phyloP scores from a whole-genome alignment of 2,329 filamentous ascomycete genomes.

The Remersonia thermophila region DNA sequence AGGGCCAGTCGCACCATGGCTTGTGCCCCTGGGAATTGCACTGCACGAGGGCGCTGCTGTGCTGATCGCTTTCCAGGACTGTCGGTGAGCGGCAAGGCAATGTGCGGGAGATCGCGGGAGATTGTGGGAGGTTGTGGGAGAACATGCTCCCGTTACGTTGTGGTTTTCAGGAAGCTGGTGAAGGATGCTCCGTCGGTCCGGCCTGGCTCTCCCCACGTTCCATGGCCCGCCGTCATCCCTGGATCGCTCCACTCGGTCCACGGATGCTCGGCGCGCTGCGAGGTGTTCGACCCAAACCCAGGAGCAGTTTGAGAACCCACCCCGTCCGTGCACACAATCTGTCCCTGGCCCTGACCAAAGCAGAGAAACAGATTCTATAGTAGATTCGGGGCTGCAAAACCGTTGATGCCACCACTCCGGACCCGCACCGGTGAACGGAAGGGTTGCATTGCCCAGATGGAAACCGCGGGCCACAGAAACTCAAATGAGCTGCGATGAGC shows the following conservation, averaged over 20 bases:
- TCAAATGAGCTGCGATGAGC: too few species aligned
- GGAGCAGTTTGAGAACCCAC: background rate
- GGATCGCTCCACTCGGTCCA: too few species aligned
- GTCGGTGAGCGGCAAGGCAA: background rate
- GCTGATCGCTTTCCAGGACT: too few species aligned
- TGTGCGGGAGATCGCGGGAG: background rate
- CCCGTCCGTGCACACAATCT: background rate
- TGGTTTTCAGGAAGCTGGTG: background rate
- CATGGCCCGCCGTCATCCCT: background rate
- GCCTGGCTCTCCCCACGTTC: too few species aligned
- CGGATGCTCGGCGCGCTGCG: background rate
- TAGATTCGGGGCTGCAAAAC: slow-evolving; percentile 5
- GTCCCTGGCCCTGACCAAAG: slow-evolving; percentile 3
- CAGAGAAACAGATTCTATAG: background rate
- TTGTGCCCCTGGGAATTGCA: too few species aligned
- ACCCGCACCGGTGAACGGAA: slow-evolving; percentile 12
- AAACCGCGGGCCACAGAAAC: too few species aligned
- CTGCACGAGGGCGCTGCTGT: too few species aligned
- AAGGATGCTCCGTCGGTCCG: slow-evolving; percentile 6
- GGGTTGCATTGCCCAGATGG: slow-evolving; percentile 6
- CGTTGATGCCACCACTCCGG: slow-evolving; percentile 9
- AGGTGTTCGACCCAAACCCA: background rate
- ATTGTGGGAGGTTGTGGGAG: background rate
- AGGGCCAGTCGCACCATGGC: too few species aligned
- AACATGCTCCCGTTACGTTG: too few species aligned